Evolutionary conservation across 306 rosid species (phyloP).

Genomic region (Vigna trinervia): DNA sequence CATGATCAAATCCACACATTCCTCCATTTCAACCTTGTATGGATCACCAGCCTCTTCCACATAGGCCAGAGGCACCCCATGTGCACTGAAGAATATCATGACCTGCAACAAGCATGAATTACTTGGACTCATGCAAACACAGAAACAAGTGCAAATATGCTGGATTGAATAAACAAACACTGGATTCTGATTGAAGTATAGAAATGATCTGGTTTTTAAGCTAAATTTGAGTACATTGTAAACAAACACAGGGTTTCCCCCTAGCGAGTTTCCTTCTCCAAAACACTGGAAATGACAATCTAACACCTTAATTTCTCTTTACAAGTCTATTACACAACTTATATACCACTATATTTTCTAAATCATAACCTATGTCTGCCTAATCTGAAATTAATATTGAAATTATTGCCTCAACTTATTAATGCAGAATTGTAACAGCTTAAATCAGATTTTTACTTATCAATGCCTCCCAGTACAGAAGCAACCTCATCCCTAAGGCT

Average conservation of each 20-base stretch:
- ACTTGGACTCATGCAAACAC: constrained; percentile 16
- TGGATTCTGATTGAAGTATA: not conserved
- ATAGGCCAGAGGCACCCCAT: constrained; percentile 90
- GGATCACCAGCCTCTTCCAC: constrained; percentile 97
- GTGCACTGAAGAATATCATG: constrained; percentile 86
- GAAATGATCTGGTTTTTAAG: not conserved
- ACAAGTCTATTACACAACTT: not conserved
- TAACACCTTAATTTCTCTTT: not conserved
- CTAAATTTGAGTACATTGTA: not conserved
- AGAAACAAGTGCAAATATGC: not conserved
- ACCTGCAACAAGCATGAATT: constrained; percentile 54
- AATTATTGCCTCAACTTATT: not conserved
- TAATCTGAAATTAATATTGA: not conserved
- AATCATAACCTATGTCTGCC: not conserved
- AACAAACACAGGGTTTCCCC: not conserved
- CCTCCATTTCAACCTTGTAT: constrained; percentile 94
- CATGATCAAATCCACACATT: constrained; percentile 86
- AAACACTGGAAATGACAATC: not conserved
- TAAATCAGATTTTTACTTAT: not conserved
- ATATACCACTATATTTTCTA: not conserved
- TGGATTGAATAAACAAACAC: not conserved
- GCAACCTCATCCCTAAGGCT: not conserved
- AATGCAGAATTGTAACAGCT: not conserved
- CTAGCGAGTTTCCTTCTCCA: not conserved
- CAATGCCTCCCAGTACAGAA: not conserved